These are phyloP conservation scores for Apiospora rasikravindrae DNA, from an alignment of 2,329 filamentous ascomycete species.

Conservation along the genomic window DNA sequence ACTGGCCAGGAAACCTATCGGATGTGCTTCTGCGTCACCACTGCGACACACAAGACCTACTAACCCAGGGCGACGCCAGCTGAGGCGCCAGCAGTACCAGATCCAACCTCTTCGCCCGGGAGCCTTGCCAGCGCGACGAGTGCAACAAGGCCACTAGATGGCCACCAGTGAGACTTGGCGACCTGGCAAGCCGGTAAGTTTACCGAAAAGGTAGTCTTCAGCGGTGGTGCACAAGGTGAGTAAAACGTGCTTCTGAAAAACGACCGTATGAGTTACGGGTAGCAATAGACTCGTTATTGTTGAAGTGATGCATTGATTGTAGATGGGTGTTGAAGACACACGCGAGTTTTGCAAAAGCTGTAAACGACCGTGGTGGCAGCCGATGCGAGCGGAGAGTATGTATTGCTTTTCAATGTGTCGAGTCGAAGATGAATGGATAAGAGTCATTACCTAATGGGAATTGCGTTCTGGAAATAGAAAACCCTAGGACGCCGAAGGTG, in stretches of 20 bases:
- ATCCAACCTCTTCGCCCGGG: not conserved
- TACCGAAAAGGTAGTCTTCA: not conserved
- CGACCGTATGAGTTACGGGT: not conserved
- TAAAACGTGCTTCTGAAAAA: not conserved
- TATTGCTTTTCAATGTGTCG: not conserved
- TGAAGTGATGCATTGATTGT: too few species aligned
- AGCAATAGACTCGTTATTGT: not conserved
- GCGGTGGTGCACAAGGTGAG: not conserved
- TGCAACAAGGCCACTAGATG: not conserved
- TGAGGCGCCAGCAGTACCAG: not conserved
- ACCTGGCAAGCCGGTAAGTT: not conserved
- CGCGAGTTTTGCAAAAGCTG: too few species aligned
- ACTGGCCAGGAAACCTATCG: not conserved
- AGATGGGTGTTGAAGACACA: too few species aligned
- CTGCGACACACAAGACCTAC: not conserved
- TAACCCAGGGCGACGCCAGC: not conserved
- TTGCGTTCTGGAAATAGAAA: not conserved
- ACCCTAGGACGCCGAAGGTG: not conserved
- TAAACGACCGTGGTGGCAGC: too few species aligned
- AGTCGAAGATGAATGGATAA: not conserved
- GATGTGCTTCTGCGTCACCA: not conserved
- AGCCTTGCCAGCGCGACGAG: slow-evolving; percentile 1
- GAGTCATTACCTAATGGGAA: not conserved
- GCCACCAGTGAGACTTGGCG: slow-evolving; percentile 5
- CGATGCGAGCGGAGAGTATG: too few species aligned